Evolutionary conservation across 768 basidiomycete genomes (phyloP), one percentile per base, ranked within the genome.

Genomic region (Hirschioporus abietinus): DNA sequence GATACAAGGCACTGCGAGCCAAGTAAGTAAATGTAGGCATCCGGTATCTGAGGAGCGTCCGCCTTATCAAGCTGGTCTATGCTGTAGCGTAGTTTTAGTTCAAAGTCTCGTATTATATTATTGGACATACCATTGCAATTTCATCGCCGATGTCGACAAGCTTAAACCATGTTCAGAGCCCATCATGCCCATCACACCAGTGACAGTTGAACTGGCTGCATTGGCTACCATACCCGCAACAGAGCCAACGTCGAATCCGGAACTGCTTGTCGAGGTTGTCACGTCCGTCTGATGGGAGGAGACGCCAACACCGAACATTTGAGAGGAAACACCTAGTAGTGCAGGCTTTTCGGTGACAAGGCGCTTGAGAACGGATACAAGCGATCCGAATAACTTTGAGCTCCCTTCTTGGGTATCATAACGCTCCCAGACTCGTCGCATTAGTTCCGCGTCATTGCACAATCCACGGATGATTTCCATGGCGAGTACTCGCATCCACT

Each of bases 61-160:
- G 94, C 91, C 76, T 99, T 99, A 79, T 99, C 96, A 15, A 98
- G 86, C 76, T 99, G 97, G 74, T 99, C 96, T 71, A 99, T 98
- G 74, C 96, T 97, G 71, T 5, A 20, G 1, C 8, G 52, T 25
- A 25, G 23, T 5, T 8, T 42, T 0, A 24, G 15, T 24, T 24
- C 1, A 25, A 26, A 26, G 20, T 64, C 42, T 3, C 35, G 58
- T 6, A 34, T 63, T 64, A 64, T 60, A 66, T 57, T 52, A 66
- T 67, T 36, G 4, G 70, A 68, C 63, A 63, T 59, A 95, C 95
- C 96, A 95, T 76, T 95, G 93, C 26, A 97, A 75, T 74, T 95
- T 96, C 90, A 96, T 93, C 0, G 88, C 82, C 2, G 91, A 90
- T 0, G 82, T 81, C 62, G 90, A 88, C 20, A 90, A 72, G 69